A percentile compares a stretch with the other conserved stretches of the same genome.
Conservation (phyloP, 768 basidiomycete species). For the Leccinum barrowsii region DNA sequence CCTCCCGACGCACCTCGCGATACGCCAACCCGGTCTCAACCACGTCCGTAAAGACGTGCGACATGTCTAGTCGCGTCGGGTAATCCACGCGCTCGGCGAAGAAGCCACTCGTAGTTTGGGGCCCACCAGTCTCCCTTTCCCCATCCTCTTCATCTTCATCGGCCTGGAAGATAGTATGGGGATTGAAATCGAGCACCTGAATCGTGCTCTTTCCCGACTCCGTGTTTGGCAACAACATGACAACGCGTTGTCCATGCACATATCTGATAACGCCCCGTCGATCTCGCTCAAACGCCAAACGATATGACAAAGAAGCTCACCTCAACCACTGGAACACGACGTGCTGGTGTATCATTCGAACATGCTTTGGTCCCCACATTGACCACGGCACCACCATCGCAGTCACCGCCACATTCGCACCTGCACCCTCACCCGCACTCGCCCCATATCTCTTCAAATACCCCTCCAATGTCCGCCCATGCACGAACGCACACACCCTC, state of each 20-base stretch:
- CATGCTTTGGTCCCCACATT: constrained; percentile 36
- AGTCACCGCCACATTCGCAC: neutral
- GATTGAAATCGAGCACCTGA: constrained; percentile 34
- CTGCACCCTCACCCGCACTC: neutral
- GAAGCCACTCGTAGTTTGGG: neutral
- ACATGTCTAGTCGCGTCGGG: constrained; percentile 10
- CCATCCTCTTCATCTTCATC: neutral
- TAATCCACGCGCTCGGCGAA: constrained; percentile 4
- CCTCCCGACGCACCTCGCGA: constrained; percentile 21
- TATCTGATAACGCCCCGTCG: constrained; percentile 24
- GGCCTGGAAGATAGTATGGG: neutral
- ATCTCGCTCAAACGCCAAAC: neutral
- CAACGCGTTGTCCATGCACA: constrained; percentile 41
- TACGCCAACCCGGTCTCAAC: constrained; percentile 34
- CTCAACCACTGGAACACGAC: constrained; percentile 40
- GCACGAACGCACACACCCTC: constrained; percentile 29
- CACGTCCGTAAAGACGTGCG: constrained; percentile 20
- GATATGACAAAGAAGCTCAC: constrained; percentile 4
- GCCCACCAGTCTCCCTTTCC: neutral
- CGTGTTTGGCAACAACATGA: constrained; percentile 18
- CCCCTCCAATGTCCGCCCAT: constrained; percentile 29
- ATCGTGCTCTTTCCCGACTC: constrained; percentile 12
- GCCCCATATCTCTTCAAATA: constrained; percentile 7
- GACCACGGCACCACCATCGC: constrained; percentile 29
- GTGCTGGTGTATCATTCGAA: constrained; percentile 31